Base-by-base conservation (phyloP, 495 filamentous ascomycete genomes). In the Daldinia caldariorum region DNA sequence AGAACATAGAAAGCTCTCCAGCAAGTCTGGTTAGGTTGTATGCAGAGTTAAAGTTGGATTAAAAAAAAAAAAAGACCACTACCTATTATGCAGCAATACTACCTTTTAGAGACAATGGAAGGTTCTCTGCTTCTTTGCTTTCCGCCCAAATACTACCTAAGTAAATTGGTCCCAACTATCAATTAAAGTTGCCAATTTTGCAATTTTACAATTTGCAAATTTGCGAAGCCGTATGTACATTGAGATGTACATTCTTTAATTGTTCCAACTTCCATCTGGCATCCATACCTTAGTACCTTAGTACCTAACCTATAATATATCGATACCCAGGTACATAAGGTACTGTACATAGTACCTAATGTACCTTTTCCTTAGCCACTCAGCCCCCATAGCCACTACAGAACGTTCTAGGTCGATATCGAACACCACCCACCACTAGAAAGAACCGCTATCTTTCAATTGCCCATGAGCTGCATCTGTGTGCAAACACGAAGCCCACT, bases 361-460 rank as follows among this genome's bases (percentile, higher is more conserved):
- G n/a, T n/a, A n/a, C n/a, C n/a, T n/a, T n/a, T 49, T 47, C 47
- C 49, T 53, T 53, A 53, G 22, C 29, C 49, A 53, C 49, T 53
- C 53, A 53, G 43, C 47, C 56, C 58, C 64, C 45, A 56, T 55
- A 12, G 14, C 53, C 37, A 45, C 16, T 65, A 63, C 53, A 54
- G 69, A 72, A 59, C 60, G 64, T 64, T 72, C 69, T 72, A 49
- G 69, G 69, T 72, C 69, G 61, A 61, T 58, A 35, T 56, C 45
- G 37, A 61, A 61, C 61, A 64, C 37, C 32, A 53, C 49, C 49
- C 49, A 53, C 29, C 43, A 47, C 43, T 47, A 47, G 26, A 47
- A 10, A 47, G 20, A 47, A 22, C 43, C 43, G 43, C 43, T 47
- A 47, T 47, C 43, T 47, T 47, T 47, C 16, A 18, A 47, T 47